Conservation (phyloP, 768 basidiomycete species). For the Boletus reticulatus region DNA sequence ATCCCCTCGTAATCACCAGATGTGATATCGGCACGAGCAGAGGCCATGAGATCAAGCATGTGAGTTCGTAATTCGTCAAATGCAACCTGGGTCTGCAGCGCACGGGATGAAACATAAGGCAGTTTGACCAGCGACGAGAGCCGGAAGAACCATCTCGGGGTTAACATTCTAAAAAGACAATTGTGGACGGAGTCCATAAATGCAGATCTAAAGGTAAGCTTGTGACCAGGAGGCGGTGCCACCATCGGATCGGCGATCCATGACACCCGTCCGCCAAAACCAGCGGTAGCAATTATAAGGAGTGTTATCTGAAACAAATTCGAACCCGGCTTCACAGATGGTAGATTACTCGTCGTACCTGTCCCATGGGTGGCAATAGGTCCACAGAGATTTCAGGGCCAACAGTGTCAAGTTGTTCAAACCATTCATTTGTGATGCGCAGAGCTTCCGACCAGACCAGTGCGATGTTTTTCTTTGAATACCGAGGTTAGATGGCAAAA, state of each 20-base stretch:
- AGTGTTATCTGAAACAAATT: conserved; percentile 33
- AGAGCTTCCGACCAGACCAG: conserved; percentile 49
- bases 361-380: conserved; percentile 4
- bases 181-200: conserved; percentile 17
- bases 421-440: conserved; percentile 42
- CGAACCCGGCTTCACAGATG: background rate
- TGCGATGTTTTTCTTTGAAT: conserved; percentile 40
- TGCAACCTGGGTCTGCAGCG: conserved; percentile 28
- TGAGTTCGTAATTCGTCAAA: conserved; percentile 39
- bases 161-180: conserved; percentile 29
- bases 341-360: conserved; percentile 10
- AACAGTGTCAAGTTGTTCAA: conserved; percentile 33
- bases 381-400: conserved; percentile 23
- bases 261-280: conserved; percentile 39
- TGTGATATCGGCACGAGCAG: conserved; percentile 36
- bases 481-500: background rate
- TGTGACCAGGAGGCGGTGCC: conserved; percentile 28
- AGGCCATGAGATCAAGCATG: conserved; percentile 40
- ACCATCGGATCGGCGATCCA: conserved; percentile 31
- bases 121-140: conserved; percentile 26
- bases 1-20: conserved; percentile 20
- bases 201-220: conserved; percentile 38
- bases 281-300: conserved; percentile 40
- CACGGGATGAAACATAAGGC: conserved; percentile 34
- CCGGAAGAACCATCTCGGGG: conserved; percentile 34